Evolutionary conservation across 2,329 filamentous ascomycete genomes (phyloP).

Genomic region (Diaporthe citriasiana): DNA sequence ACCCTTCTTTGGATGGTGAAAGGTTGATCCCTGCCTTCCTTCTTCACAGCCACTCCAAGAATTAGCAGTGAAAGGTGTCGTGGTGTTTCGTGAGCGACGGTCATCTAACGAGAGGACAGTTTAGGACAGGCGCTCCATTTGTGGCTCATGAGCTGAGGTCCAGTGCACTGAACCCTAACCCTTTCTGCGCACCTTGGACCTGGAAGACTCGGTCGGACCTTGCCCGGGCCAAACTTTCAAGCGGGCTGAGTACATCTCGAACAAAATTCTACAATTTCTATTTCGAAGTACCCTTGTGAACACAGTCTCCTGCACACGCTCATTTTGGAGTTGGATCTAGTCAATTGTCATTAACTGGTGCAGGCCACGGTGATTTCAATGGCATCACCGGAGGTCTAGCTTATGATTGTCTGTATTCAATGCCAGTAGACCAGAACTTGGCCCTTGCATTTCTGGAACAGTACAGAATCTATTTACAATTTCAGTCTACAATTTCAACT

Average conservation of each 20-base stretch:
- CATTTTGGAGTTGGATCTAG: no score
- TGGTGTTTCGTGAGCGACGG: not conserved
- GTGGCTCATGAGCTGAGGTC: not conserved
- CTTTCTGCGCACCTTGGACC: not conserved
- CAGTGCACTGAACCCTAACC: not conserved
- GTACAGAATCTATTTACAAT: not conserved
- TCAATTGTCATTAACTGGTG: no score
- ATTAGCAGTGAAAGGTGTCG: not conserved
- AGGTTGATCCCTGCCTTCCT: conserved; percentile 1
- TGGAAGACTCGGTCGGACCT: no score
- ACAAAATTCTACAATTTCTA: no score
- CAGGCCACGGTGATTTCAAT: not conserved
- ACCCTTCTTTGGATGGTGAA: not conserved
- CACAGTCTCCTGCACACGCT: no score
- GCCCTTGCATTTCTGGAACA: not conserved
- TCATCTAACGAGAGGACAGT: conserved; percentile 14
- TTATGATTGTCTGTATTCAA: not conserved
- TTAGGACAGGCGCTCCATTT: not conserved
- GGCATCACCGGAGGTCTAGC: not conserved
- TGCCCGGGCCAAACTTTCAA: no score
- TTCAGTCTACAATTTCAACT: not conserved
- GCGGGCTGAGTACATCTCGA: no score
- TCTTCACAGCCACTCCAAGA: not conserved
- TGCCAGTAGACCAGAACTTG: not conserved
- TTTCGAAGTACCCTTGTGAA: no score